Evolutionary conservation across 352 stramenopile species (phyloP).

Genomic region (Phytophthora uliginosa): DNA sequence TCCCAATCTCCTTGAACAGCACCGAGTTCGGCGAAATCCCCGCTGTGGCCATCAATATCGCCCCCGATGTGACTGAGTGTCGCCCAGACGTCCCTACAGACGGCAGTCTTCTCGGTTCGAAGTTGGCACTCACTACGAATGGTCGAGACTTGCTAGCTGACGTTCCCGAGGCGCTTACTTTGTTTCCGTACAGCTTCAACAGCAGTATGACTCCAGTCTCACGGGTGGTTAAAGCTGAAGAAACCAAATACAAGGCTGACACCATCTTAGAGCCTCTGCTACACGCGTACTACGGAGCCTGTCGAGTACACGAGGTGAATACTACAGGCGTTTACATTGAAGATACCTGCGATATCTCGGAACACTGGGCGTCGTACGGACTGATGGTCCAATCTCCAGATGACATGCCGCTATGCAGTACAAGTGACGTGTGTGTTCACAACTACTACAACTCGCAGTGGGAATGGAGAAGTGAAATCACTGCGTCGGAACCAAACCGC

Average conservation of each 20-base stretch:
- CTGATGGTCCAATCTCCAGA: conserved; percentile 43
- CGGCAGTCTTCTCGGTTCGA: conserved; percentile 14
- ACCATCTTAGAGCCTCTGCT: conserved; percentile 25
- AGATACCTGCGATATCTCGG: conserved; percentile 25
- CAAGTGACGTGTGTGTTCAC: conserved; percentile 33
- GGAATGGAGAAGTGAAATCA: conserved; percentile 30
- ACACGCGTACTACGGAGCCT: conserved; percentile 34
- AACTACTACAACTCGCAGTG: conserved; percentile 45
- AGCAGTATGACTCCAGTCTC: conserved; percentile 25
- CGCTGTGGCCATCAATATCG: conserved; percentile 34
- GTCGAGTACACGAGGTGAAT: conserved; percentile 31
- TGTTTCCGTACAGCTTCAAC: conserved; percentile 41
- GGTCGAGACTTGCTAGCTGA: conserved; percentile 32
- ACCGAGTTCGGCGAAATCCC: conserved; percentile 22
- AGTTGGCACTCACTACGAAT: conserved; percentile 20
- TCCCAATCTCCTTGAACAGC: conserved; percentile 17
- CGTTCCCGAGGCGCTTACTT: conserved; percentile 27
- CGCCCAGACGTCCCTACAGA: conserved; percentile 22
- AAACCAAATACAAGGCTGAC: conserved; percentile 16
- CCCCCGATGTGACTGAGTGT: conserved; percentile 22
- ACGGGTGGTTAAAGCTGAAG: conserved; percentile 9
- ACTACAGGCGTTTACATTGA: conserved; percentile 27
- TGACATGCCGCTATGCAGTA: conserved; percentile 36
- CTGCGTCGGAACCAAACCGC: conserved; percentile 8
- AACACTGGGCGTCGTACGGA: conserved; percentile 36